Conservation (phyloP, 1,284 basidiomycete species). For the Lentinula novae-zelandiae region DNA sequence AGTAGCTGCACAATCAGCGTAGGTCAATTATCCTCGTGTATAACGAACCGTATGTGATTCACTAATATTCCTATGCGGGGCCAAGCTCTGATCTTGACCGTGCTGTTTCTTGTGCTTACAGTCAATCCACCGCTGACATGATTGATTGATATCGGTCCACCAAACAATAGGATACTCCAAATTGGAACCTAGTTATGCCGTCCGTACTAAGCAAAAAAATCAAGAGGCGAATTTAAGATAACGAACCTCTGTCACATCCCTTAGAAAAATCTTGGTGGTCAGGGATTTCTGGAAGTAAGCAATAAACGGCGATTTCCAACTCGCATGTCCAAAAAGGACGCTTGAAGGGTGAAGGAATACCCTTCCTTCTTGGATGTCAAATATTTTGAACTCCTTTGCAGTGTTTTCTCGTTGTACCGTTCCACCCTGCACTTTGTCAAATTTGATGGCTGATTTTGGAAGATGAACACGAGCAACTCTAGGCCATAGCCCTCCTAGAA, state of each 20-base stretch:
- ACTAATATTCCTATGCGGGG: conserved; percentile 88
- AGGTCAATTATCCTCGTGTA: not conserved
- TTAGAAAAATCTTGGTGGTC: conserved; percentile 83
- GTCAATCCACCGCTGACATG: conserved; percentile 76
- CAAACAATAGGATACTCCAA: conserved; percentile 83
- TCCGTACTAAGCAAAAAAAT: not conserved
- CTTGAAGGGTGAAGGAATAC: conserved; percentile 89
- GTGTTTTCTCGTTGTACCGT: conserved; percentile 79
- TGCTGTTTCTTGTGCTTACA: conserved; percentile 47
- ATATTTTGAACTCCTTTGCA: conserved; percentile 80
- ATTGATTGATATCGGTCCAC: conserved; percentile 76
- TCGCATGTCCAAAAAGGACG: conserved; percentile 69
- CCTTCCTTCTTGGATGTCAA: conserved; percentile 55
- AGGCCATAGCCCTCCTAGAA: conserved; percentile 84
- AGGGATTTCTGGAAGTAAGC: conserved; percentile 82
- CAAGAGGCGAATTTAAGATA: not conserved
- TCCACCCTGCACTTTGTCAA: conserved; percentile 79
- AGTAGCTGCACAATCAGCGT: conserved; percentile 11
- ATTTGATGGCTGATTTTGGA: conserved; percentile 74
- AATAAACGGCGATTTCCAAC: conserved; percentile 78
- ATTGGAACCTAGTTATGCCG: conserved; percentile 61
- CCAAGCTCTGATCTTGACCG: conserved; percentile 75
- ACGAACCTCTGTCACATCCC: conserved; percentile 84
- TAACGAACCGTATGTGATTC: conserved; percentile 76
- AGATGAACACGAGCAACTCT: conserved; percentile 72